Percentiles rank a stretch among this genome's conserved stretches.
These are phyloP conservation scores for Talaromyces islandicus DNA, from an alignment of 2,329 filamentous ascomycete species.

Conservation along the genomic window DNA sequence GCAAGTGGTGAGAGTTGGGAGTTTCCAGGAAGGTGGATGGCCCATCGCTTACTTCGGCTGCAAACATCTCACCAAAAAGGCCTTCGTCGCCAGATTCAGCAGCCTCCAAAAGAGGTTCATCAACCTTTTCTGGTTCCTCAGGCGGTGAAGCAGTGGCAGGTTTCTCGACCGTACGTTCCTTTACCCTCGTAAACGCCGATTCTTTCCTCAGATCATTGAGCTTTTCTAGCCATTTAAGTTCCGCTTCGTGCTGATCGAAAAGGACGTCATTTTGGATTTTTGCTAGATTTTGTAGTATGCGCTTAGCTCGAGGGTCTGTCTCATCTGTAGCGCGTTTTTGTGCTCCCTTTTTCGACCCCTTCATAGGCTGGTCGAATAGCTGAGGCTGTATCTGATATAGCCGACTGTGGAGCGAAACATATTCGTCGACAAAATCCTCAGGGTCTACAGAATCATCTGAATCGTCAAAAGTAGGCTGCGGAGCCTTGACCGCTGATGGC, in stretches of 20 bases:
- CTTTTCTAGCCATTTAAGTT: conserved; percentile 59
- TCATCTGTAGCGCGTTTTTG: conserved; percentile 15
- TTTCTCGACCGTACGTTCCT: conserved; percentile 47
- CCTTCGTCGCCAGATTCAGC: conserved; percentile 41
- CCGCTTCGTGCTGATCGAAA: conserved; percentile 63
- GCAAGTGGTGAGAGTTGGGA: conserved; percentile 39
- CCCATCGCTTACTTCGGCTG: conserved; percentile 35
- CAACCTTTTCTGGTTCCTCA: conserved; percentile 12
- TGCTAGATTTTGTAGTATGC: conserved; percentile 66
- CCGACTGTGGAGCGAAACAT: conserved; percentile 66
- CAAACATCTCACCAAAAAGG: conserved; percentile 55
- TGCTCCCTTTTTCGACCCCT: conserved; percentile 30
- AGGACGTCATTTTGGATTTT: conserved; percentile 72
- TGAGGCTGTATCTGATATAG: conserved; percentile 58
- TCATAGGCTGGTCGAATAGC: conserved; percentile 39
- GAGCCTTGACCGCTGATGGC: conserved; percentile 19
- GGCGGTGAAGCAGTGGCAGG: neutral
- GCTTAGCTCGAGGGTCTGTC: conserved; percentile 49
- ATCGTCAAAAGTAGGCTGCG: conserved; percentile 25
- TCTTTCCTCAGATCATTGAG: conserved; percentile 58
- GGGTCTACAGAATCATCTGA: conserved; percentile 66
- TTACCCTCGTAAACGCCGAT: conserved; percentile 33
- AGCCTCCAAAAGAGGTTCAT: conserved; percentile 16
- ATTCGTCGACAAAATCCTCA: conserved; percentile 68
- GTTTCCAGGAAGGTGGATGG: conserved; percentile 36